phyloP scores from a whole-genome alignment of 345 rosid species.

The Ailanthus altissimus region DNA sequence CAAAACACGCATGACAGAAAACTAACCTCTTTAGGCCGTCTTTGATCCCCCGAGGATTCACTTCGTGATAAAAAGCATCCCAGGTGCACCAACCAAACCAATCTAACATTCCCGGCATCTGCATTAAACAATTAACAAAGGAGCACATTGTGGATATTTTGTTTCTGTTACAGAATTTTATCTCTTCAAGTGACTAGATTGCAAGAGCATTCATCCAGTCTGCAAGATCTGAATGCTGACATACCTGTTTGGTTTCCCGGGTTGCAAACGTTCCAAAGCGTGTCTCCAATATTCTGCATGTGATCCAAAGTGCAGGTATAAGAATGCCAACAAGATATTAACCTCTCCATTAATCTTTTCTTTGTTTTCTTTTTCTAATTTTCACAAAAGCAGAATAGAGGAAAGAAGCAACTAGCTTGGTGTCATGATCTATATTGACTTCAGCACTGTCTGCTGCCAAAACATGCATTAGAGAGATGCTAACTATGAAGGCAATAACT shows the following conservation, averaged over 20 bases:
- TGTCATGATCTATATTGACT: not conserved
- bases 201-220: not conserved
- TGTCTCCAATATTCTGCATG: conserved; percentile 45
- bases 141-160: not conserved
- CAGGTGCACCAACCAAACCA: conserved; percentile 71
- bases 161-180: not conserved
- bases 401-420: not conserved
- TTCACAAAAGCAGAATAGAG: not conserved
- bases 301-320: conserved; percentile 1
- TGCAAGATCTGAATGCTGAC: not conserved
- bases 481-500: not conserved
- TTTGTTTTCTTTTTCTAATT: not conserved
- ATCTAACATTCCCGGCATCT: conserved; percentile 59
- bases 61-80: conserved; percentile 60
- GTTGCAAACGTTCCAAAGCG: conserved; percentile 47
- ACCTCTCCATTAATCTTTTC: not conserved
- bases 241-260: conserved; percentile 53
- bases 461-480: not conserved
- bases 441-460: not conserved
- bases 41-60: conserved; percentile 56
- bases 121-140: conserved; percentile 24
- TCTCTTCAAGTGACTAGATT: not conserved
- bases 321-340: not conserved
- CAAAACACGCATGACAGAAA: not conserved
- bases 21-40: conserved; percentile 53